phyloP scores from a whole-genome alignment of 2,329 filamentous ascomycete species.

The Malbranchea cinnamomea region DNA sequence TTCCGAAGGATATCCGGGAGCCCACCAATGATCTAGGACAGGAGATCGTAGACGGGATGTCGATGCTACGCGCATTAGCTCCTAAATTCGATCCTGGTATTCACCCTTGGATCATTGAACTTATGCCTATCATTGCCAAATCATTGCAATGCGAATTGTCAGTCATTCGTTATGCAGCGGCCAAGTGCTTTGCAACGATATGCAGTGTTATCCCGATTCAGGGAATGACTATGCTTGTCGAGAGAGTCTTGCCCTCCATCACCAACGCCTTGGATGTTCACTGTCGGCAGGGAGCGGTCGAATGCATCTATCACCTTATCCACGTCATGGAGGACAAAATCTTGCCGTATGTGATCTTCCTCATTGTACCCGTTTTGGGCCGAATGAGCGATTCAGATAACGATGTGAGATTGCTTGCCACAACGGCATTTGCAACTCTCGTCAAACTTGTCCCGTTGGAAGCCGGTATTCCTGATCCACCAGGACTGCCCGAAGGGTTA shows the following conservation, averaged over 20 bases:
- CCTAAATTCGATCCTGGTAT: constrained; percentile 69
- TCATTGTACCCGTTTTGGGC: constrained; percentile 90
- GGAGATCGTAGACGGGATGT: constrained; percentile 86
- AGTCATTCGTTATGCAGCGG: constrained; percentile 89
- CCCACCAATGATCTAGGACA: constrained; percentile 67
- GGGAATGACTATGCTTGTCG: constrained; percentile 89
- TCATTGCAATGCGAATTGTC: constrained; percentile 78
- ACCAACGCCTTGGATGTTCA: constrained; percentile 79
- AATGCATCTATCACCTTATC: constrained; percentile 92
- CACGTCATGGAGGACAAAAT: constrained; percentile 97
- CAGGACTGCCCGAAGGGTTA: constrained; percentile 75
- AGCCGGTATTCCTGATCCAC: constrained; percentile 91
- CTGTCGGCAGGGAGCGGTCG: constrained; percentile 82
- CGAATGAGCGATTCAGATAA: constrained; percentile 98
- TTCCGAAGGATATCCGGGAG: constrained; percentile 60
- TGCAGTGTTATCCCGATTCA: constrained; percentile 93
- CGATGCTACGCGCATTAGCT: constrained; percentile 79
- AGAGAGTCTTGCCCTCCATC: constrained; percentile 82
- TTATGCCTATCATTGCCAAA: constrained; percentile 75
- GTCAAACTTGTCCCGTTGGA: constrained; percentile 95
- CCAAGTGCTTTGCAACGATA: constrained; percentile 91
- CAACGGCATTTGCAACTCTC: constrained; percentile 89
- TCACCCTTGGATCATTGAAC: constrained; percentile 63
- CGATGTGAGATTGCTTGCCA: constrained; percentile 84
- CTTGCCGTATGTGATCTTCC: constrained; percentile 93